Conservation (phyloP, 2,329 filamentous ascomycete genomes). For the Harringtonia lauricola region DNA sequence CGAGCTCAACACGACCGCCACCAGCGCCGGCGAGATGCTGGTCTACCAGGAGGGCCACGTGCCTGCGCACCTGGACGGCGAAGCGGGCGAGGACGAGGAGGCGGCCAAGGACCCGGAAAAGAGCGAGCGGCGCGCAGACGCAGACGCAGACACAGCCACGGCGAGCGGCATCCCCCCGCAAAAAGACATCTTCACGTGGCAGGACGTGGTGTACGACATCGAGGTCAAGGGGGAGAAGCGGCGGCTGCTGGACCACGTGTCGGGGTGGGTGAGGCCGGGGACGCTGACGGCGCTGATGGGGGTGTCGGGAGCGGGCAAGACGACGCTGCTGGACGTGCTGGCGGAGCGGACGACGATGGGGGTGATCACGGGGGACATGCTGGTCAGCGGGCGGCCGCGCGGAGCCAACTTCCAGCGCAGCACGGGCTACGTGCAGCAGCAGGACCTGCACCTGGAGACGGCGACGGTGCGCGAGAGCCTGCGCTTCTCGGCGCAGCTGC, state of each 20-base stretch:
- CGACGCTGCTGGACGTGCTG: constrained; percentile 75
- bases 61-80: constrained; percentile 55
- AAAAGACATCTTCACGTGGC: constrained; percentile 77
- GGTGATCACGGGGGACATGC: constrained; percentile 76
- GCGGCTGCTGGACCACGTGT: constrained; percentile 71
- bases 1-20: constrained; percentile 27
- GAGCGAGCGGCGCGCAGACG: not conserved
- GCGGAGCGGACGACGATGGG: constrained; percentile 81
- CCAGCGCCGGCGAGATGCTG: not conserved
- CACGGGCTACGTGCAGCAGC: constrained; percentile 85
- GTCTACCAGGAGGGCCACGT: constrained; percentile 17
- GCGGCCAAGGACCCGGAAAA: not conserved
- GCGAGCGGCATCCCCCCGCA: constrained; percentile 31
- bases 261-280: constrained; percentile 89
- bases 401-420: constrained; percentile 81
- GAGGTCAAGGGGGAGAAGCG: constrained; percentile 69
- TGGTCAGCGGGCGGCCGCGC: constrained; percentile 50
- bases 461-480: constrained; percentile 75
- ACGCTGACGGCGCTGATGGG: constrained; percentile 89
- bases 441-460: constrained; percentile 77
- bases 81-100: constrained; percentile 20
- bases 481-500: constrained; percentile 70
- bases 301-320: constrained; percentile 84
- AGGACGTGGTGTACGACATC: constrained; percentile 64
- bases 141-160: not conserved